phyloP scores from a whole-genome alignment of 305 asterid species.

The Fraxinus ornus region DNA sequence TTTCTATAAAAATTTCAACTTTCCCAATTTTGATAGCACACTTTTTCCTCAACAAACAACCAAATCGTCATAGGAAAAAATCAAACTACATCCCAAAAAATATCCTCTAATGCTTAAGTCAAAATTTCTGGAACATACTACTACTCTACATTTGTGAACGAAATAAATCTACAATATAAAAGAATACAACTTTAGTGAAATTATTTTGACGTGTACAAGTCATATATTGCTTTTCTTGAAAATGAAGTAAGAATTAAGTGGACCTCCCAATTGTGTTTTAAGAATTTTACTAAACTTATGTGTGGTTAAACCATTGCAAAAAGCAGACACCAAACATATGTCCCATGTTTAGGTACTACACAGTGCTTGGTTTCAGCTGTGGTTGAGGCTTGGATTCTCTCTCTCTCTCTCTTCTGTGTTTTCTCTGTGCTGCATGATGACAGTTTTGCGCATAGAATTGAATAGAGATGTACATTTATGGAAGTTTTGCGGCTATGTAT shows the following conservation, averaged over 20 bases:
- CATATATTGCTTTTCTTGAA: background rate
- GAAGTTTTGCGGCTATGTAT: constrained; percentile 22
- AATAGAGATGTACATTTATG: background rate
- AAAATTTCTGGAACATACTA: too few species aligned
- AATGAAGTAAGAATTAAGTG: background rate
- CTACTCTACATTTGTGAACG: background rate
- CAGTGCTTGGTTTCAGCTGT: constrained; percentile 24
- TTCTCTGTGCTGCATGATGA: constrained; percentile 17
- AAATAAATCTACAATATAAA: background rate
- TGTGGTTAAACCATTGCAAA: constrained; percentile 15
- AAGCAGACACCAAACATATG: constrained; percentile 35
- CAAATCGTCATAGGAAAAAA: too few species aligned
- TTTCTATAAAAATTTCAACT: too few species aligned
- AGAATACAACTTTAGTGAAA: background rate
- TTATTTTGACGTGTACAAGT: background rate
- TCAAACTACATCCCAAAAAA: background rate
- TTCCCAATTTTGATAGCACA: too few species aligned
- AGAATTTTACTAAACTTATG: constrained; percentile 10
- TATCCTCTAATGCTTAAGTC: background rate
- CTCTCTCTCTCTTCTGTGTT: constrained; percentile 3
- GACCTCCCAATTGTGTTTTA: constrained; percentile 3
- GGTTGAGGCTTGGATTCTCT: constrained; percentile 23
- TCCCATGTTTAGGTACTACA: constrained; percentile 24
- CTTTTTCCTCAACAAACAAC: too few species aligned
- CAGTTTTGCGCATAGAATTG: background rate